Evolutionary conservation across 2,329 filamentous ascomycete species (phyloP).

Genomic region (Neofusicoccum parvum): DNA sequence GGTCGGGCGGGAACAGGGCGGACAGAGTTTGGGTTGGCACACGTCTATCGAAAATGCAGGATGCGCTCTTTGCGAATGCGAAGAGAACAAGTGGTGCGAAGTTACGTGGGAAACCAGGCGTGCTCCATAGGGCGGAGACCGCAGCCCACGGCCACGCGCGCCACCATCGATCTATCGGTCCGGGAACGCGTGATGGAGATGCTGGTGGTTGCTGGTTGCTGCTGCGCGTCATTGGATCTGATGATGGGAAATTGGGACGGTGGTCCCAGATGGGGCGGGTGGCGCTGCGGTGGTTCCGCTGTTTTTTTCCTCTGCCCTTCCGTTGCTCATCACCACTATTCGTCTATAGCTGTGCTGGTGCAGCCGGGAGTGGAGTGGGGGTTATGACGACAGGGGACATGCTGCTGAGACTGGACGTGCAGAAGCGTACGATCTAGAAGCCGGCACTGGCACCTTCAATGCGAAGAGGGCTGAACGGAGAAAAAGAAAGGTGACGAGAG

Average conservation of each 20-base stretch:
- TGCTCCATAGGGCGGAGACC: background rate
- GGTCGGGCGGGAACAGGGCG: too few relatives aligned
- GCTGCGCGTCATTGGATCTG: constrained; percentile 3
- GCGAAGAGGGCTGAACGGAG: background rate
- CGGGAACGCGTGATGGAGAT: background rate
- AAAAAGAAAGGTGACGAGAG: background rate
- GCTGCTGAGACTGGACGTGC: background rate
- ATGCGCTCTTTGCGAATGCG: background rate
- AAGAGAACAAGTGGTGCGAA: background rate
- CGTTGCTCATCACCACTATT: background rate
- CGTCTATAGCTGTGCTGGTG: background rate
- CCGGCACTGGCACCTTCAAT: background rate
- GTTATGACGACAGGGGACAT: background rate
- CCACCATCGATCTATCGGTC: constrained; percentile 15
- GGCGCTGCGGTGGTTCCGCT: background rate
- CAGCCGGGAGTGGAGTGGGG: background rate
- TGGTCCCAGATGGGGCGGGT: background rate
- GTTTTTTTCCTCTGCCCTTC: background rate
- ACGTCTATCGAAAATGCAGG: too few relatives aligned
- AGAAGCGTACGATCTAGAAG: background rate
- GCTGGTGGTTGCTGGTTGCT: background rate
- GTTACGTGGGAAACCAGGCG: background rate
- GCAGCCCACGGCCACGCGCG: background rate
- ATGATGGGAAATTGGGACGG: background rate
- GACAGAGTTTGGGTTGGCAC: too few relatives aligned